Percentiles rank a stretch among this genome's conserved stretches.
Evolutionary conservation across 2,329 filamentous ascomycete genomes (phyloP).

Genomic region (Emericellopsis cladophorae): DNA sequence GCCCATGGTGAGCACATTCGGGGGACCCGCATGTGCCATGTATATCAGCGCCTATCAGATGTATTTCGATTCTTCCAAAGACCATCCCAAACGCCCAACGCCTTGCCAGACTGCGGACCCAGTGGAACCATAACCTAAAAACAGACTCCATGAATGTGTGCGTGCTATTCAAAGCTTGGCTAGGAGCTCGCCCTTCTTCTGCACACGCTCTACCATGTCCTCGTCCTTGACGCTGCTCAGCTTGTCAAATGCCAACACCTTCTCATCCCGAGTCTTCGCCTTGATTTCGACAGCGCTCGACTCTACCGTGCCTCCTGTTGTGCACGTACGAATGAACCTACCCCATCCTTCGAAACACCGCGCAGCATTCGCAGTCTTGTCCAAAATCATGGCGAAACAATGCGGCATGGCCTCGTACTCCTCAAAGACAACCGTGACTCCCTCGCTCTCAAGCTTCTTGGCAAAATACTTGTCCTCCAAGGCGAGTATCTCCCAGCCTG

Average conservation of each 20-base stretch:
- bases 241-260: constrained; percentile 24
- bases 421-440: constrained; percentile 51
- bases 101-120: no score
- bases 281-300: constrained; percentile 31
- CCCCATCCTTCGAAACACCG: constrained; percentile 44
- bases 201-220: constrained; percentile 26
- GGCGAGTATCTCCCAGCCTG: constrained; percentile 59
- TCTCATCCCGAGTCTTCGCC: constrained; percentile 38
- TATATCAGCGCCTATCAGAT: background rate
- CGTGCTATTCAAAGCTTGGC: constrained; percentile 14
- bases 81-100: no score
- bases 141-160: no score
- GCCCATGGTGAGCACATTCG: constrained; percentile 39
- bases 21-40: constrained; percentile 22
- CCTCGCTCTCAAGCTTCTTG: constrained; percentile 37
- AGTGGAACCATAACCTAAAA: no score
- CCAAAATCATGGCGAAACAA: constrained; percentile 50
- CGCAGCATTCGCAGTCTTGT: constrained; percentile 26
- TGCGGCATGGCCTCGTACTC: constrained; percentile 77
- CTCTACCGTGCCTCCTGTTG: constrained; percentile 16
- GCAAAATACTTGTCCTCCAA: constrained; percentile 56
- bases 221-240: constrained; percentile 30
- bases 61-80: no score
- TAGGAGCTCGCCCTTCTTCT: constrained; percentile 7
- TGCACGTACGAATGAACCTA: constrained; percentile 37